These are phyloP conservation scores for Exserohilum rostratum DNA, from an alignment of 2,329 filamentous ascomycete genomes.

Conservation along the genomic window DNA sequence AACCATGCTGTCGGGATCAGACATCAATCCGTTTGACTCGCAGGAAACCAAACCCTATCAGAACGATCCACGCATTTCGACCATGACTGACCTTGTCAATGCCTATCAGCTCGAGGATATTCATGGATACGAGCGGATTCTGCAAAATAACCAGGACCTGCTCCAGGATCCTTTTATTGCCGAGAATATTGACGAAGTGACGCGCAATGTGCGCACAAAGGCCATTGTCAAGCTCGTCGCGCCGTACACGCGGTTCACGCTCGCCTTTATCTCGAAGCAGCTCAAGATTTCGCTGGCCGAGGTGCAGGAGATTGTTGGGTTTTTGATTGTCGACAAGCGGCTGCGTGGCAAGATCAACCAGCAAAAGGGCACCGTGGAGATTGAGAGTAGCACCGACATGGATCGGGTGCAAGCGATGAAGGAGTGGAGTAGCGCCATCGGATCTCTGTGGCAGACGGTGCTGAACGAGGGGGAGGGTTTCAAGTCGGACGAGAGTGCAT, in stretches of 20 bases:
- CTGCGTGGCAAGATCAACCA: constrained; percentile 90
- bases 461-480: constrained; percentile 81
- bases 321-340: constrained; percentile 88
- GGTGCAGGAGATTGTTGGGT: constrained; percentile 94
- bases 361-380: constrained; percentile 80
- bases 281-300: constrained; percentile 85
- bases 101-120: constrained; percentile 97
- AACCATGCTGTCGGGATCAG: constrained; percentile 97
- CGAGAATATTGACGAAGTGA: constrained; percentile 99
- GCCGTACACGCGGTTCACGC: constrained; percentile 90
- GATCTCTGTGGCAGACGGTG: constrained; percentile 71
- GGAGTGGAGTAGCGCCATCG: constrained; percentile 73
- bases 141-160: constrained; percentile 87
- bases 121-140: constrained; percentile 83
- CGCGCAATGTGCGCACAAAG: constrained; percentile 96
- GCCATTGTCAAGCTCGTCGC: constrained; percentile 91
- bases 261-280: constrained; percentile 84
- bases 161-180: constrained; percentile 93
- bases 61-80: constrained; percentile 90
- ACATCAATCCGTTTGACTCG: constrained; percentile 98
- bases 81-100: constrained; percentile 96
- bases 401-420: constrained; percentile 76
- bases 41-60: constrained; percentile 99
- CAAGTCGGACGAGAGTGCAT: constrained; percentile 54
- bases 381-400: constrained; percentile 74